Percentiles rank a stretch among this genome's conserved stretches.
phyloP scores from a whole-genome alignment of 345 rosid species.

The Lumnitzera littorea region DNA sequence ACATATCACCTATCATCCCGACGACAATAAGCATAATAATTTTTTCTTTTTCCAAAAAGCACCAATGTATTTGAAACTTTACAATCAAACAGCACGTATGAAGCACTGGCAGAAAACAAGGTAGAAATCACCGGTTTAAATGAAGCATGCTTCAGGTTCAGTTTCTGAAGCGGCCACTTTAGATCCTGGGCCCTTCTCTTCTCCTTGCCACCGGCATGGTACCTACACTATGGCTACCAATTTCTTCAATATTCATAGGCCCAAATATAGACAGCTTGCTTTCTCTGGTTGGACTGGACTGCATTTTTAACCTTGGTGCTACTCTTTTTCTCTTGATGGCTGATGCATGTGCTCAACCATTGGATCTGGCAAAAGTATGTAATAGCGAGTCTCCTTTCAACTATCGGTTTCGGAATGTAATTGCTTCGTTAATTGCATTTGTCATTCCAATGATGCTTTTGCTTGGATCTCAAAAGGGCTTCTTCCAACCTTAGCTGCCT shows the following conservation, averaged over 20 bases:
- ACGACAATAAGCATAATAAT: conserved; percentile 4
- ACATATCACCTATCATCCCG: conserved; percentile 34
- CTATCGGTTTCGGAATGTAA: conserved; percentile 71
- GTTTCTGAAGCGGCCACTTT: conserved; percentile 78
- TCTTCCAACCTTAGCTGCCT: conserved; percentile 61
- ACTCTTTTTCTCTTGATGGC: conserved; percentile 84
- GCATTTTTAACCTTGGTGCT: conserved; percentile 84
- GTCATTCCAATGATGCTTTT: conserved; percentile 42
- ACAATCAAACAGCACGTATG: conserved; percentile 26
- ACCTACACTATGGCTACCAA: conserved; percentile 84
- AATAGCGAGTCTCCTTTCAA: conserved; percentile 66
- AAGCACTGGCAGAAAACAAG: conserved; percentile 17
- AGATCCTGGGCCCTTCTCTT: conserved; percentile 82
- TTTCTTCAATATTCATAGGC: conserved; percentile 76
- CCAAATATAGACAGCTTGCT: conserved; percentile 84
- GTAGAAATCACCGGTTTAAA: conserved; percentile 18
- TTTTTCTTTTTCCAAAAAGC: conserved; percentile 41
- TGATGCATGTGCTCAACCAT: conserved; percentile 66
- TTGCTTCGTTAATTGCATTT: conserved; percentile 58
- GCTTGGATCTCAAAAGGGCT: conserved; percentile 55
- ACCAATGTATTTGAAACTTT: conserved; percentile 49
- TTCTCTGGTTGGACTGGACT: conserved; percentile 79
- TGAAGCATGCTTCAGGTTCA: conserved; percentile 23
- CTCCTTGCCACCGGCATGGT: conserved; percentile 83
- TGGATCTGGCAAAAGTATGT: conserved; percentile 23